Base-by-base conservation (phyloP, 2,329 filamentous ascomycete species). In the Colletotrichum spaethianum region DNA sequence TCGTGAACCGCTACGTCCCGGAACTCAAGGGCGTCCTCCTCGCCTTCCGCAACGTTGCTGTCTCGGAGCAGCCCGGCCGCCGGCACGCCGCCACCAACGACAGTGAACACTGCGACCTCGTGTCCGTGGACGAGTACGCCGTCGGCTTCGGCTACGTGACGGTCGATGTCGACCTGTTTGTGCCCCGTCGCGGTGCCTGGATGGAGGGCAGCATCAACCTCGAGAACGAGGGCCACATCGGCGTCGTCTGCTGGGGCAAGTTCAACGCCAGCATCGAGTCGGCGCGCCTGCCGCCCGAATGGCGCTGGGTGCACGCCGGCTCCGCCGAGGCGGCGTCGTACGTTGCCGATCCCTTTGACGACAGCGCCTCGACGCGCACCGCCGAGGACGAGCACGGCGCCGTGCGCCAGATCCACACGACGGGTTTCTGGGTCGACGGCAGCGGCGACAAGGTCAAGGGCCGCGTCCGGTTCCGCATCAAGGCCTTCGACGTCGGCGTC, bases 261-360 rank as follows among this genome's bases (percentile, higher is more conserved):
- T 98, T 98, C 87, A 97, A 96, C 76, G 94, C 96, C 1, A 94
- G 93, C 53, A 93, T 99, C 72, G 93, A 96, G 77, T 88, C 92
- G 28, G 90, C 89, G 73, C 88, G 94, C 44, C 85, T 99, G 20
- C 96, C 96, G 0, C 82, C 84, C 18, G 88, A 89, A 31, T 99
- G 96, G 96, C 90, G 86, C 73, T 98, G 94, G 93, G 87, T 94
- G 20, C 89, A 91, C 14, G 87, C 90, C 42, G 85, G 83, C 66
- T 78, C 82, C 8, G 76, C 79, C 1, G 82, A 84, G 61, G 82
- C 81, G 0, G 76, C 79, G 16, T 80, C 79, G 36, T 82, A 87
- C 66, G 86, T 88, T 59, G 23, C 16, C 7, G 70, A 72, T 60
- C 70, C 70, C 38, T 72, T 72, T 46, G 66, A 61, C 65, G 59